A percentile compares a stretch with the other conserved stretches of the same genome.
These are phyloP conservation scores for Paramecium primaurelia DNA, from an alignment of 73 alveolate genomes.

Conservation along the genomic window DNA sequence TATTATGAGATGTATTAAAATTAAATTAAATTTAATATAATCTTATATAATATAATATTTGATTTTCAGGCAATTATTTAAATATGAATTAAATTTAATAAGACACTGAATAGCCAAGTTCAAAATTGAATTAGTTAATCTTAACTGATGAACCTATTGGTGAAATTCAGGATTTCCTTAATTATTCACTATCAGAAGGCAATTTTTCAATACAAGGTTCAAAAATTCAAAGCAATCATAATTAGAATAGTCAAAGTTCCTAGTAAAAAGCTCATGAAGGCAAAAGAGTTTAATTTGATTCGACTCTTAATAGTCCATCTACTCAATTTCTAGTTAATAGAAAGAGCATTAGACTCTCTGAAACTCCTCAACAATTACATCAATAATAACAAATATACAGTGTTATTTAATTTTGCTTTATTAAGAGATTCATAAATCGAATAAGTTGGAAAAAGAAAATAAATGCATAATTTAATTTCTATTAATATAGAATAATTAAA, in stretches of 20 bases:
- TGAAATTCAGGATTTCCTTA: not conserved
- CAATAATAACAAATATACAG: not conserved
- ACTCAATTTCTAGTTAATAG: not conserved
- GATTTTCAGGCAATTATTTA: not conserved
- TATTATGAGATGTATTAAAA: not conserved
- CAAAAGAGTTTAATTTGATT: not conserved
- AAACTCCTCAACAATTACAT: not conserved
- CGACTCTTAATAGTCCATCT: not conserved
- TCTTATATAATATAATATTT: not conserved
- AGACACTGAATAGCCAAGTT: not conserved
- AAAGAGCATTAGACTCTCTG: not conserved
- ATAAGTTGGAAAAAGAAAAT: conserved; percentile 38
- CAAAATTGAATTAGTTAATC: not conserved
- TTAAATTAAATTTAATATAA: not conserved
- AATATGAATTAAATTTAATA: not conserved
- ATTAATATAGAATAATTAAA: not conserved
- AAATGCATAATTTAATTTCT: not conserved
- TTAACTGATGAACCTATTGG: conserved; percentile 22
- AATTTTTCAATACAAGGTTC: not conserved
- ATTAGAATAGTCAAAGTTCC: not conserved
- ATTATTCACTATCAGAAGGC: conserved; percentile 39
- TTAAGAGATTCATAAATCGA: not conserved
- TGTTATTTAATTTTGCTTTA: not conserved
- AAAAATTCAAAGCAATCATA: not conserved
- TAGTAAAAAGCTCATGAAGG: not conserved